Percentiles rank a stretch among this genome's conserved stretches.
Evolutionary conservation across 805 yeast species (phyloP).

Genomic region (Spathaspora girioi): DNA sequence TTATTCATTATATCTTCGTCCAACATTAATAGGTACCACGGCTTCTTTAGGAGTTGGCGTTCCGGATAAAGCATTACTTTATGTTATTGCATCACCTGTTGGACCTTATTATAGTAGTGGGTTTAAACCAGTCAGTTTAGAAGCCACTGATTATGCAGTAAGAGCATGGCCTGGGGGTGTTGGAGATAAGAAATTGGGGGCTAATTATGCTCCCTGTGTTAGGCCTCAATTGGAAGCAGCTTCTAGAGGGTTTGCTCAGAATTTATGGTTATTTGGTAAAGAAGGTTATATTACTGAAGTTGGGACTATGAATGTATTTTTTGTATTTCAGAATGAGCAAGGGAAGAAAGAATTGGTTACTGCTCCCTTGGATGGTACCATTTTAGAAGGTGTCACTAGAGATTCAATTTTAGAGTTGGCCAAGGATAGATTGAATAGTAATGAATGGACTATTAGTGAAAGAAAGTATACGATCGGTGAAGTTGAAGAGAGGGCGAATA

Average conservation of each 20-base stretch:
- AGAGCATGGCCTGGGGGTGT: constrained; percentile 99
- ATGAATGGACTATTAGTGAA: constrained; percentile 82
- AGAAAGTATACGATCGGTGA: constrained; percentile 80
- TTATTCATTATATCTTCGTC: constrained; percentile 88
- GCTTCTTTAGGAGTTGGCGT: constrained; percentile 81
- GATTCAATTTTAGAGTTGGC: constrained; percentile 80
- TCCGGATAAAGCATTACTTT: constrained; percentile 80
- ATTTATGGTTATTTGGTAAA: constrained; percentile 93
- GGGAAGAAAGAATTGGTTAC: constrained; percentile 92
- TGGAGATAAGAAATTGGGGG: constrained; percentile 95
- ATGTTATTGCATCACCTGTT: constrained; percentile 89
- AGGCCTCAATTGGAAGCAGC: constrained; percentile 91
- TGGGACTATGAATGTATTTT: constrained; percentile 95
- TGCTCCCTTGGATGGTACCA: constrained; percentile 96
- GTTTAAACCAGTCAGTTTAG: constrained; percentile 89
- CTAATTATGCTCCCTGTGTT: constrained; percentile 95
- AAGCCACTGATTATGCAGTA: constrained; percentile 93
- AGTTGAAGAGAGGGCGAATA: constrained; percentile 68
- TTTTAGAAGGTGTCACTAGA: constrained; percentile 94
- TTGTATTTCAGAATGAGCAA: constrained; percentile 63
- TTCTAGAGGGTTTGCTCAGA: constrained; percentile 87
- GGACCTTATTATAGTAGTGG: constrained; percentile 92
- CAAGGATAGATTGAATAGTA: constrained; percentile 66
- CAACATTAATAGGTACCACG: constrained; percentile 92
- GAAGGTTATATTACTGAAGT: constrained; percentile 88